Percentiles rank a stretch among this genome's conserved stretches.
Conservation (phyloP, 2,329 filamentous ascomycete genomes). For the Cryphonectria parasitica region DNA sequence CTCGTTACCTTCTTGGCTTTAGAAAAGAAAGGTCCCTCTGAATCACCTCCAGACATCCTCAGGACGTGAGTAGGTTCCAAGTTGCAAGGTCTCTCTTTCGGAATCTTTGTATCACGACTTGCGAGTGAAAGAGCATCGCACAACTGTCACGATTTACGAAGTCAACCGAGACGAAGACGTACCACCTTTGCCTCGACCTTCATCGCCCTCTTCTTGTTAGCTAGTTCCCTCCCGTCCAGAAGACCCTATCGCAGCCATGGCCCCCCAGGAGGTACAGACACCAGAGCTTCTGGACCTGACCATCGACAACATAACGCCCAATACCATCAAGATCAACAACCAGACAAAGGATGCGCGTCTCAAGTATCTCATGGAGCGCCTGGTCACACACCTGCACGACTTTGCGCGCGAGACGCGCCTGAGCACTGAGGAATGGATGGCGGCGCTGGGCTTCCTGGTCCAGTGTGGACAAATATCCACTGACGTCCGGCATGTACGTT, state of each 20-base stretch:
- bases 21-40: neutral
- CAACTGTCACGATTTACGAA: slow-evolving; percentile 3
- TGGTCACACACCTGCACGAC: slow-evolving; percentile 80
- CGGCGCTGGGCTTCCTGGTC: slow-evolving; percentile 72
- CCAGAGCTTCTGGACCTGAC: slow-evolving; percentile 61
- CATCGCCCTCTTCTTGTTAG: neutral
- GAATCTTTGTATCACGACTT: neutral
- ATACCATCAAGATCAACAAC: slow-evolving; percentile 75
- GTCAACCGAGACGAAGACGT: neutral
- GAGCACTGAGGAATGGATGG: slow-evolving; percentile 79
- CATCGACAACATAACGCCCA: slow-evolving; percentile 79
- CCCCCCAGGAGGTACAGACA: slow-evolving; percentile 24
- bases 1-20: neutral
- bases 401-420: slow-evolving; percentile 79
- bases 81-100: neutral
- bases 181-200: neutral
- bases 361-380: slow-evolving; percentile 72
- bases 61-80: neutral
- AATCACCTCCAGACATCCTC: neutral
- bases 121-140: slow-evolving; percentile 16
- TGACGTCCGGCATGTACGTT: slow-evolving; percentile 70
- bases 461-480: slow-evolving; percentile 73
- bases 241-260: slow-evolving; percentile 15
- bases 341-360: slow-evolving; percentile 67
- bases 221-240: no score